Evolutionary conservation across 306 rosid genomes (phyloP).

Genomic region (Inga oerstediana): DNA sequence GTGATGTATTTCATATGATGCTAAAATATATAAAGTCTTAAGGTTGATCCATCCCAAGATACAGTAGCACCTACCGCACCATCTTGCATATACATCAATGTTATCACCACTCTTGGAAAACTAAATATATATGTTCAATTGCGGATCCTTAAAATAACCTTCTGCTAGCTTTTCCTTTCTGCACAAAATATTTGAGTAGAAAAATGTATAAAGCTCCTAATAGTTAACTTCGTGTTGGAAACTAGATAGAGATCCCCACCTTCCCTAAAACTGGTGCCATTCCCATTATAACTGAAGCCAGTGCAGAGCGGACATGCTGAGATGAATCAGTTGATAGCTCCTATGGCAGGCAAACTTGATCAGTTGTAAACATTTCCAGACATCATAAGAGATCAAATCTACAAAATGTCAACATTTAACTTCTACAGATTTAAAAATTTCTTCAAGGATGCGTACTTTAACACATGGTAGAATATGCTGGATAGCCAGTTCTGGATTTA

Average conservation of each 20-base stretch:
- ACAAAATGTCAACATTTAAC: neutral
- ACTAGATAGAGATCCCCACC: slow-evolving; percentile 53
- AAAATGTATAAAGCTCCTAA: slow-evolving; percentile 18
- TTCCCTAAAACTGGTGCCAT: slow-evolving; percentile 96
- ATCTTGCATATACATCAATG: slow-evolving; percentile 5
- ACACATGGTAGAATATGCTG: slow-evolving; percentile 97
- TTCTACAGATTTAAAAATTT: neutral
- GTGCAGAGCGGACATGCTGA: slow-evolving; percentile 97
- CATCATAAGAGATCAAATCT: slow-evolving; percentile 17
- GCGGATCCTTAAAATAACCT: slow-evolving; percentile 3
- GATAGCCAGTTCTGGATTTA: slow-evolving; percentile 84
- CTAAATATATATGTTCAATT: neutral
- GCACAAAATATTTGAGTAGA: neutral
- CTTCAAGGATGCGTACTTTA: slow-evolving; percentile 56
- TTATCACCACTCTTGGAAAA: slow-evolving; percentile 5
- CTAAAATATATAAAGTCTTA: neutral
- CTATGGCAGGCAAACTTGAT: slow-evolving; percentile 47
- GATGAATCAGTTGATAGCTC: slow-evolving; percentile 95
- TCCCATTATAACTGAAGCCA: slow-evolving; percentile 99
- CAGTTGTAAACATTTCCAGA: slow-evolving; percentile 17
- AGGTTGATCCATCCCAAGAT: neutral
- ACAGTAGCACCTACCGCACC: neutral
- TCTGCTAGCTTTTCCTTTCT: slow-evolving; percentile 7
- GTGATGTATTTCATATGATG: neutral
- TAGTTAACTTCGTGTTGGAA: neutral